Evolutionary conservation across 257 asterid genomes (phyloP).

Genomic region (Henckelia pumila): DNA sequence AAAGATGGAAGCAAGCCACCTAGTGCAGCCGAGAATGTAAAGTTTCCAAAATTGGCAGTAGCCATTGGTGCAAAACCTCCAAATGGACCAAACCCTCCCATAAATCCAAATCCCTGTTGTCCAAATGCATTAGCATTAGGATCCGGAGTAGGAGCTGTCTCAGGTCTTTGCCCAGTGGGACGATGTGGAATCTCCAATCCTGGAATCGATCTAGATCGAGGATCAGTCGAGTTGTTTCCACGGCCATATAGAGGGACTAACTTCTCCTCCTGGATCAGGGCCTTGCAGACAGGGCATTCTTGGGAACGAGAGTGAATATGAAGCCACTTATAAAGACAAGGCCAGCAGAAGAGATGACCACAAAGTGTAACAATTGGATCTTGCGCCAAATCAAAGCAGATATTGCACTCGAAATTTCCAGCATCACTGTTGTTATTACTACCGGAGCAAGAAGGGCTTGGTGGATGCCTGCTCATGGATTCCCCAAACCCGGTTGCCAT

Average conservation of each 20-base stretch:
- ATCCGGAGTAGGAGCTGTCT: conserved; percentile 20
- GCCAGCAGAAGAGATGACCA: conserved; percentile 51
- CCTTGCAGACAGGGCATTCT: conserved; percentile 41
- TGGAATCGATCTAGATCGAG: conserved; percentile 11
- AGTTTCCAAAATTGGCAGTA: neutral
- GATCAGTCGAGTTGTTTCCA: conserved; percentile 20
- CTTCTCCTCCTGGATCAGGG: conserved; percentile 28
- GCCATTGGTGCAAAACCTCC: conserved; percentile 1
- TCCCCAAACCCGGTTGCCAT: conserved; percentile 66
- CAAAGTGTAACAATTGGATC: conserved; percentile 47
- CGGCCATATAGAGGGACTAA: conserved; percentile 36
- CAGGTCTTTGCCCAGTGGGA: conserved; percentile 28
- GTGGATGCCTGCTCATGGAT: conserved; percentile 44
- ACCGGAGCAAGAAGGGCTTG: conserved; percentile 43
- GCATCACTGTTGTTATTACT: conserved; percentile 41
- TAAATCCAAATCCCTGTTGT: neutral
- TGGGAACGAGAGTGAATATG: conserved; percentile 24
- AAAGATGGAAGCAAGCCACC: neutral
- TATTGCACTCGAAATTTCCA: conserved; percentile 48
- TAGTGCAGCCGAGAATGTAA: neutral
- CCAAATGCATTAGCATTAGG: conserved; percentile 5
- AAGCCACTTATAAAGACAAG: conserved; percentile 40
- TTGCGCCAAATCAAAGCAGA: conserved; percentile 45
- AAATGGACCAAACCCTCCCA: conserved; percentile 6
- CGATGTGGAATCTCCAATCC: conserved; percentile 24